A percentile compares a stretch with the other conserved stretches of the same genome.
Evolutionary conservation across 768 basidiomycete genomes (phyloP).

Genomic region (Clitopilus passeckerianus): DNA sequence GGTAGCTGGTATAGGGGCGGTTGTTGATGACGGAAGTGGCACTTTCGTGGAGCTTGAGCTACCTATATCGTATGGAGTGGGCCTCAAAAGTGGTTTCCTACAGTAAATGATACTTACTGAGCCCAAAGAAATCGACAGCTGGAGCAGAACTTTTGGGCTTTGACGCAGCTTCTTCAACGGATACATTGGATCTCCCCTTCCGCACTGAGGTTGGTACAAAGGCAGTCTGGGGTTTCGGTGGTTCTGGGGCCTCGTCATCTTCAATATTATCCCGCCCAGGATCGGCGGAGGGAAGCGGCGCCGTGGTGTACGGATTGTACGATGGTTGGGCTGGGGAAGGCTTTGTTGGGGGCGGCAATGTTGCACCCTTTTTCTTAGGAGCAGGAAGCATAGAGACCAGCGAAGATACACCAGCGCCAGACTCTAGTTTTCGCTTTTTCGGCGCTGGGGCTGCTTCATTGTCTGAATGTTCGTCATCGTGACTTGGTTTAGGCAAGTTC

Average conservation of each 20-base stretch:
- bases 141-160: constrained; percentile 21
- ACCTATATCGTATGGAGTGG: too few relatives aligned
- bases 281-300: background rate
- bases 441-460: constrained; percentile 42
- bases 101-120: constrained; percentile 35
- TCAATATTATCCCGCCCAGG: constrained; percentile 16
- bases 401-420: constrained; percentile 59
- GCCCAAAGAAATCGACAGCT: constrained; percentile 63
- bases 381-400: constrained; percentile 72
- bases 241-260: constrained; percentile 11
- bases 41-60: too few relatives aligned
- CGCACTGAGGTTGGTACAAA: constrained; percentile 57
- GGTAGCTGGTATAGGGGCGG: constrained; percentile 15
- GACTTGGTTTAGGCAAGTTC: constrained; percentile 25
- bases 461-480: constrained; percentile 33
- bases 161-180: constrained; percentile 36
- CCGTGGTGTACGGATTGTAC: background rate
- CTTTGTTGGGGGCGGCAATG: constrained; percentile 24
- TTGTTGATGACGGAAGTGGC: constrained; percentile 3
- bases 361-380: constrained; percentile 53
- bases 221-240: background rate
- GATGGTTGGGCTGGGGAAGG: background rate
- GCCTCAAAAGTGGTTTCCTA: background rate
- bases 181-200: constrained; percentile 57
- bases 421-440: constrained; percentile 51